phyloP scores from a whole-genome alignment of 2,329 filamentous ascomycete genomes.

The Aspergillus caelatus region DNA sequence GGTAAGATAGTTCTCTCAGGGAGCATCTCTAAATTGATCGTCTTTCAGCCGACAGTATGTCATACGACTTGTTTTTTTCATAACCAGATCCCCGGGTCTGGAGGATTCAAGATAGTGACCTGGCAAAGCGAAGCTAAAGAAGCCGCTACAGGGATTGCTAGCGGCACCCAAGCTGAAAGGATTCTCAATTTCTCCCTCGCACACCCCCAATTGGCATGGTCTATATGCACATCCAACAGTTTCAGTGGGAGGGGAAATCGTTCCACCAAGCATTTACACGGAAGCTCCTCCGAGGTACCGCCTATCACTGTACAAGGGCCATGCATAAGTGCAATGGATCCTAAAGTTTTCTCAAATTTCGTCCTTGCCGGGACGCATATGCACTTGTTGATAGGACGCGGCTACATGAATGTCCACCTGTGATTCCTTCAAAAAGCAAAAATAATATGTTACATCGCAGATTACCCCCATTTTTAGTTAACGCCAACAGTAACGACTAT shows the following conservation, averaged over 20 bases:
- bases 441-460: conserved; percentile 1
- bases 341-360: not conserved
- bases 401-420: not conserved
- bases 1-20: not conserved
- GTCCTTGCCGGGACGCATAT: not conserved
- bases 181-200: not conserved
- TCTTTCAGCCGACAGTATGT: not conserved
- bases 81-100: not conserved
- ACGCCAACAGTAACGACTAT: not conserved
- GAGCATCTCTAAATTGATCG: not conserved
- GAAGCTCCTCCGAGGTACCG: not conserved
- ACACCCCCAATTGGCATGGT: conserved; percentile 1
- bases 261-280: not conserved
- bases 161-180: not conserved
- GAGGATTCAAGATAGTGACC: not conserved
- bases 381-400: not conserved
- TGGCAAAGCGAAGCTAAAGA: not conserved
- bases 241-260: conserved; percentile 3
- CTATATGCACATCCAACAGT: not conserved
- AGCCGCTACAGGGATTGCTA: not conserved
- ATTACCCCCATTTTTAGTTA: not conserved
- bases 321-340: not conserved
- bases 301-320: not conserved
- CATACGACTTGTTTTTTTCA: not conserved
- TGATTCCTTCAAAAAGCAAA: conserved; percentile 3